Evolutionary conservation across 495 filamentous ascomycete species (phyloP), one percentile per base, ranked within the genome.

Genomic region (Neurospora sp.): DNA sequence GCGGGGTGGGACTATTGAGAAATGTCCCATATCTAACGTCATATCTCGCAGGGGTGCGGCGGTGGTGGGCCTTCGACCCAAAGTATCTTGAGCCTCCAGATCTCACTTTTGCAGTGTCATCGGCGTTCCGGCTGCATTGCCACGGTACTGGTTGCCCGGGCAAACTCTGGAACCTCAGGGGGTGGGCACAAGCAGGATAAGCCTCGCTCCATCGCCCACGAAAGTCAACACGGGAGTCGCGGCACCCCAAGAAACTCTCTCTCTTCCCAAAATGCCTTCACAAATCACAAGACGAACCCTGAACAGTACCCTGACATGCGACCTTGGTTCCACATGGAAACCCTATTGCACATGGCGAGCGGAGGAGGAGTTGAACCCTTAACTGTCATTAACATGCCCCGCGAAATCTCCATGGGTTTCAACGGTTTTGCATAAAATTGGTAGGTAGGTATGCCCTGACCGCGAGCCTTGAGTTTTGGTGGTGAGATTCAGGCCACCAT

Each of bases 41-140:
- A 70, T 69, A 22, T n/a, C 73, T 69, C 70, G 74, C 71, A 72
- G 70, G 74, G 70, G 42, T 70, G 27, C 14, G 53, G n/a, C 22
- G 48, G 53, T 31, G 71, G 53, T 65, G 53, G 53, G 27, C 12
- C 53, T 18, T 65, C 53, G 53, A 35, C 53, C 14, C 2, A 35
- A 65, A 65, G 53, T 65, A 65, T 65, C 53, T 65, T 65, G 53
- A 65, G 53, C 53, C 53, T 65, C 53, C 35, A 72, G 74, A 77
- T 77, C 76, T 74, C 35, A 39, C 37, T 77, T 77, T 77, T 74
- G 71, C 72, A 35, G 72, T 73, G 74, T 71, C 59, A 77, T 77
- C 76, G 76, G 61, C 22, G 12, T 65, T 65, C 7, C 12, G 27
- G 14, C 53, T 27, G 22, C 53, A 35, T 9, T 27, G 16, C 14